Conservation (phyloP, 768 basidiomycete species). For the Lyophyllum decastes region DNA sequence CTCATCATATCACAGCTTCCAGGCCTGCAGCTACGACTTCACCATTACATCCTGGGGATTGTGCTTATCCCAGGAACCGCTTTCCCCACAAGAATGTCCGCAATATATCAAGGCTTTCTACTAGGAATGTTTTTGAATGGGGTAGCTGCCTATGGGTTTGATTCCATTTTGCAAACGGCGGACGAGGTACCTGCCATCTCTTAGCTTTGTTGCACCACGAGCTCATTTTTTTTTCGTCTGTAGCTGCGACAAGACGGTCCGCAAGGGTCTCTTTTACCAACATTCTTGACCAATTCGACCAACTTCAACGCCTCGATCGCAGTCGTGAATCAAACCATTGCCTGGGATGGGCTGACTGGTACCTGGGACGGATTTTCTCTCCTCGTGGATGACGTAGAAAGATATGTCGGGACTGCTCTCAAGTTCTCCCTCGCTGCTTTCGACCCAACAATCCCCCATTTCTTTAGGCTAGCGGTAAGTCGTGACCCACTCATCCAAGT, state of each 20-base stretch:
- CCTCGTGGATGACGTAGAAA: constrained; percentile 84
- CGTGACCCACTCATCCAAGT: neutral
- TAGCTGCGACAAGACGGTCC: constrained; percentile 76
- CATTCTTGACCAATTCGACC: constrained; percentile 74
- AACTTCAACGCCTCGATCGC: constrained; percentile 60
- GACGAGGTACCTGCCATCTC: constrained; percentile 50
- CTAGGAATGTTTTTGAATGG: constrained; percentile 84
- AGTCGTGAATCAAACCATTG: constrained; percentile 53
- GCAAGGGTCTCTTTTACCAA: constrained; percentile 67
- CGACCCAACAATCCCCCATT: constrained; percentile 63
- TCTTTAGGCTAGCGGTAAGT: constrained; percentile 80
- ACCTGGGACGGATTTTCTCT: constrained; percentile 79
- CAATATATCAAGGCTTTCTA: constrained; percentile 79
- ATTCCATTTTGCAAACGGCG: constrained; percentile 75
- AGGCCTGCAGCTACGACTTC: constrained; percentile 67
- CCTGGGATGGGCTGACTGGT: constrained; percentile 52
- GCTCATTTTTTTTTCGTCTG: constrained; percentile 9
- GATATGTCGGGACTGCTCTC: constrained; percentile 68
- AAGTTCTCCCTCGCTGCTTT: constrained; percentile 73
- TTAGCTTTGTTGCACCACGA: neutral
- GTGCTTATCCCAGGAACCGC: constrained; percentile 75
- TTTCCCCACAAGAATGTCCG: constrained; percentile 79
- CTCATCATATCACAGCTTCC: constrained; percentile 72
- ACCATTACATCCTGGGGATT: constrained; percentile 83
- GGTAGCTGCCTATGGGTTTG: constrained; percentile 78